Evolutionary conservation across 345 rosid genomes (phyloP), one percentile per base, ranked within the genome.

Genomic region (Hirschfeldia incana): DNA sequence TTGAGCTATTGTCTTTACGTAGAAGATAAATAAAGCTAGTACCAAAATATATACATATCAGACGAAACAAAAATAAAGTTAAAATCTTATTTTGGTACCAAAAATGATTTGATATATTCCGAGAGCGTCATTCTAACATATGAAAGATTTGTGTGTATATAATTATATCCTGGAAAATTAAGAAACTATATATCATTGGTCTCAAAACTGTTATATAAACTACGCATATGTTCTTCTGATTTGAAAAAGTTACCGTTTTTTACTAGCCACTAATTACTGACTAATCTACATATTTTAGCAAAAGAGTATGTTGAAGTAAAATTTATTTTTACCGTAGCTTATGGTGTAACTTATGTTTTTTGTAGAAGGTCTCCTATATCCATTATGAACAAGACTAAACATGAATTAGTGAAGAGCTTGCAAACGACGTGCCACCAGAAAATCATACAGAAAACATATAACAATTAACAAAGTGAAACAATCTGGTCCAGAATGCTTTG

Each of bases 11-110:
- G 59, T 68, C 97, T 89, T 91, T 85, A 91, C 97, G 85, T 91
- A 86, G 91, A 92, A 86, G 97, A 86, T 73, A 92, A 87, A 88
- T 88, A 92, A 90, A 86, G 90, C 84, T 69, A 53, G 15, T 68
- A 68, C 75, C 75, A 74, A 79, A 21, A 21, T 73, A 34, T 49
- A 73, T 72, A 67, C 70, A 73, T 61, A 74, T 73, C 34, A 62
- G 46, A 30, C 29, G 9, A 59, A 79, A 36, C 28, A 15, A 79
- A 28, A 63, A 53, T 15, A 73, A 73, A 61, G 59, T 51, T 62
- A 49, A 61, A 27, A 27, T 74, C 65, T 79, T 79, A 28, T 79
- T 67, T 67, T 61, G 78, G 82, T 68, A 73, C 33, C 70, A 36
- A 74, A 79, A 74, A 49, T 79, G 74, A 79, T 73, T 74, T 49